Conservation (phyloP, 2,329 filamentous ascomycete genomes). For the Aspergillus sergii region DNA sequence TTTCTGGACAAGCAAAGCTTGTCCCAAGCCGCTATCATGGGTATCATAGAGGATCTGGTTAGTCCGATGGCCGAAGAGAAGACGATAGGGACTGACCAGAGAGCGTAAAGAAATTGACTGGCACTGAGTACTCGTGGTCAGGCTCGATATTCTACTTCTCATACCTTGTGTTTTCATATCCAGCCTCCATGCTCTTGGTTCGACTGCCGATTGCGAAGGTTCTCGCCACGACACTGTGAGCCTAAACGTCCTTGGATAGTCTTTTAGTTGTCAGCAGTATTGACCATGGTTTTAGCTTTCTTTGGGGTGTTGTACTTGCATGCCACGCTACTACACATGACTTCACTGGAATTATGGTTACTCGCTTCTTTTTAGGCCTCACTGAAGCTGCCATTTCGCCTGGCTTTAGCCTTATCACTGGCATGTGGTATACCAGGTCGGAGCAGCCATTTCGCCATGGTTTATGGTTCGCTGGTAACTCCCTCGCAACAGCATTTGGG, state of each 20-base stretch:
- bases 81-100: neutral
- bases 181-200: slow-evolving; percentile 2
- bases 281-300: neutral
- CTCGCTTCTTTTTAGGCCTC: slow-evolving; percentile 12
- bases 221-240: slow-evolving; percentile 1
- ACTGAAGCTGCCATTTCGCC: slow-evolving; percentile 13
- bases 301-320: slow-evolving; percentile 6
- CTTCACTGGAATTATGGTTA: slow-evolving; percentile 12
- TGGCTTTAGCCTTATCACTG: neutral
- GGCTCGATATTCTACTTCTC: slow-evolving; percentile 14
- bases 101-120: neutral
- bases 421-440: neutral
- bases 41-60: slow-evolving; percentile 4
- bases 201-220: slow-evolving; percentile 1
- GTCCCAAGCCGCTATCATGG: slow-evolving; percentile 8
- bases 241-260: too few relatives aligned
- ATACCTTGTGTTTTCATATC: slow-evolving; percentile 9
- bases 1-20: slow-evolving; percentile 19
- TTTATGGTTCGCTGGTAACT: neutral
- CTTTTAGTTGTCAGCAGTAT: neutral
- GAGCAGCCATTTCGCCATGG: neutral
- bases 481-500: neutral
- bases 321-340: slow-evolving; percentile 9
- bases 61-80: neutral
- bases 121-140: slow-evolving; percentile 11